Base-by-base conservation (phyloP, 1,284 basidiomycete species). In the Leccinum variabile region DNA sequence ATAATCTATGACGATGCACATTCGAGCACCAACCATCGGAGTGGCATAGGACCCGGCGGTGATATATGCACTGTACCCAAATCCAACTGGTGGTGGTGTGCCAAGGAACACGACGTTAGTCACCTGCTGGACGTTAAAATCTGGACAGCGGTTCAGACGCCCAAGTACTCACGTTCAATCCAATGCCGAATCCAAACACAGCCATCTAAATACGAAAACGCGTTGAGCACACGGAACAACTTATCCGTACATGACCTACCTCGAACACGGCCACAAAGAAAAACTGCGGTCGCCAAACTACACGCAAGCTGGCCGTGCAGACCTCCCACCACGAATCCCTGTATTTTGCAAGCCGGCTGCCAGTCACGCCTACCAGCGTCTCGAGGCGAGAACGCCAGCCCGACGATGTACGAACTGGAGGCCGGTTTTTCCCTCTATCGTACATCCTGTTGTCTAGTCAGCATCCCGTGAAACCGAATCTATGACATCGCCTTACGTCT, bases 91-190 rank as follows among this genome's bases (percentile, higher is more conserved):
- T 0, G 77, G 73, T 0, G 87, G 86, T 0, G 77, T 77, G 2
- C 83, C 85, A 16, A 90, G 75, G 76, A 91, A 90, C 7, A 90
- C 87, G 0, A 84, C 86, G 57, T 87, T 88, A 5, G 90, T 92
- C 3, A 83, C 82, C 87, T 89, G 64, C 6, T 25, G 13, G 13
- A 62, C 39, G 56, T 68, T 50, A 56, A 35, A 39, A 50, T 25
- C 5, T 14, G 44, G 7, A 39, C 18, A 4, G 5, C 9, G 50
- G 13, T 13, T 22, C 30, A n/a, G 37, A 35, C 10, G 4, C 9
- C 18, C 3, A 1, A 33, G n/a, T 44, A 66, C 82, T 64, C 63
- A 90, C 89, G 65, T 91, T 91, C 60, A 91, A 84, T 41, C 90
- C 90, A 60, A 91, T 87, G 41, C 79, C 70, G 70, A 90, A 91